Conservation (phyloP, 148 eudicot species). For the Nepenthes gracilis region DNA sequence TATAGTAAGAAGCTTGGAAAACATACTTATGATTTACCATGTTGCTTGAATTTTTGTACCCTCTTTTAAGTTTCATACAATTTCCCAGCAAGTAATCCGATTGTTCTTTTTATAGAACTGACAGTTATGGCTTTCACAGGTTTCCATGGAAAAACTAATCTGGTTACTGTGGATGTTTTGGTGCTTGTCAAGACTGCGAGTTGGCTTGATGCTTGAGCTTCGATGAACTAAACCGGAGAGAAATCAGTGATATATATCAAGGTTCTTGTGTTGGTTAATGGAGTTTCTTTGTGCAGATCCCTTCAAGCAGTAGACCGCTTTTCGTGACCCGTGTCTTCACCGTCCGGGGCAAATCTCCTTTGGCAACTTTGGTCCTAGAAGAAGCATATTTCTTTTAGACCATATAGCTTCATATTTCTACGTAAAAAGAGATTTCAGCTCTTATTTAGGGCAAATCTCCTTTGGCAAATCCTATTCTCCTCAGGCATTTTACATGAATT, state of each 20-base stretch:
- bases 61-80: neutral
- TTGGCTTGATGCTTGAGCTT: constrained; percentile 8
- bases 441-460: constrained; percentile 36
- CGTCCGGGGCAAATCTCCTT: constrained; percentile 63
- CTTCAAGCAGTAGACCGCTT: constrained; percentile 34
- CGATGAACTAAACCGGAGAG: constrained; percentile 8
- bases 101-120: constrained; percentile 1
- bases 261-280: neutral
- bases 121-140: constrained; percentile 24
- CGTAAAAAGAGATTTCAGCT: neutral
- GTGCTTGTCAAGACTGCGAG: constrained; percentile 5
- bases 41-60: neutral
- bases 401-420: constrained; percentile 7
- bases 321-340: constrained; percentile 3
- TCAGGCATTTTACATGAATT: no score
- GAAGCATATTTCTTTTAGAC: constrained; percentile 4
- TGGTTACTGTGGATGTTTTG: constrained; percentile 25
- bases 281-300: constrained; percentile 10
- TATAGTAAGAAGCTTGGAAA: no score
- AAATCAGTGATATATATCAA: neutral
- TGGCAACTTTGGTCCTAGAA: constrained; percentile 33
- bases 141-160: constrained; percentile 21
- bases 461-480: constrained; percentile 23
- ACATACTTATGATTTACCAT: no score
- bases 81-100: no score